Conservation (phyloP, 2,329 filamentous ascomycete species). For the Verticillium zaregamsianum region DNA sequence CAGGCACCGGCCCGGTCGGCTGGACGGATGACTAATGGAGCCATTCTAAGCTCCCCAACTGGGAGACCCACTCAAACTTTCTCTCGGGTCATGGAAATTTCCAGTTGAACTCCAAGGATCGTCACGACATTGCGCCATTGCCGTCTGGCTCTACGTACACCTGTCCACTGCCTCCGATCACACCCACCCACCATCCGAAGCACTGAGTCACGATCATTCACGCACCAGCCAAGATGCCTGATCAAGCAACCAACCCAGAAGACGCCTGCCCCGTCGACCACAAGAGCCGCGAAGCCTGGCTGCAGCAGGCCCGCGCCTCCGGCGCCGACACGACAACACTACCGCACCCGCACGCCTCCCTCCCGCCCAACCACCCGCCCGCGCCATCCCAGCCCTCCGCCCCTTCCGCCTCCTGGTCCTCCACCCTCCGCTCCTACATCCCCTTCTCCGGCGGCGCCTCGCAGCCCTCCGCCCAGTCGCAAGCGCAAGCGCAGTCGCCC, state of each 20-base stretch:
- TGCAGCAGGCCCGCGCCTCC: constrained; percentile 61
- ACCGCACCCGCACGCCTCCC: constrained; percentile 19
- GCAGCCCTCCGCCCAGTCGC: constrained; percentile 12
- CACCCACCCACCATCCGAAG: not conserved
- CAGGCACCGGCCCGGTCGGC: not conserved
- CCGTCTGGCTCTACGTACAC: not conserved
- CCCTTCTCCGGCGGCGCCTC: constrained; percentile 31
- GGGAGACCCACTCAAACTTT: not conserved
- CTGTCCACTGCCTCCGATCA: not conserved
- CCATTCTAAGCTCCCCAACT: not conserved
- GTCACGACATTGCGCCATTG: not conserved
- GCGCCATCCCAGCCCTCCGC: constrained; percentile 17
- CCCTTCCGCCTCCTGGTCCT: constrained; percentile 33
- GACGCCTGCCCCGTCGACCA: constrained; percentile 82
- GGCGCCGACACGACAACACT: constrained; percentile 18
- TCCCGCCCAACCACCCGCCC: constrained; percentile 18
- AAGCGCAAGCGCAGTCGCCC: constrained; percentile 9
- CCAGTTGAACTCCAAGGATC: not conserved
- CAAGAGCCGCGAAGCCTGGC: constrained; percentile 83
- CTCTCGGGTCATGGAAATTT: not conserved
- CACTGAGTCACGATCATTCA: not conserved
- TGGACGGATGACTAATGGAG: not conserved
- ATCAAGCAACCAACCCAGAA: constrained; percentile 8
- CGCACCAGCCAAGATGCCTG: not conserved
- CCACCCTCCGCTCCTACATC: constrained; percentile 36